These are phyloP conservation scores for Solanum appendiculatum DNA, from an alignment of 257 asterid genomes.

Conservation along the genomic window DNA sequence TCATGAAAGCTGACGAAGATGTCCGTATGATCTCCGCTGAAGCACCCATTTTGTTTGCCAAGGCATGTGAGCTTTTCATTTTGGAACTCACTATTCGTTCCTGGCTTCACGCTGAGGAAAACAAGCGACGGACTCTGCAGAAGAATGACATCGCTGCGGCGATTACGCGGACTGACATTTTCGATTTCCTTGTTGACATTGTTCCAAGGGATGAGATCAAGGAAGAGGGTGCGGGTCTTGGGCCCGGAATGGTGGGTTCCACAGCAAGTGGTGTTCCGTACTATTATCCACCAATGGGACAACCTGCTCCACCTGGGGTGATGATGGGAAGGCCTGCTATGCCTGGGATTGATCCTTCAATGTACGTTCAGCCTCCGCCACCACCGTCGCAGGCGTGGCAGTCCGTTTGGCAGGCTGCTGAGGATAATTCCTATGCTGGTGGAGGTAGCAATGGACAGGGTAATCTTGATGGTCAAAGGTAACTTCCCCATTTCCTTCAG, in stretches of 20 bases:
- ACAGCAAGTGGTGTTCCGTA: constrained; percentile 66
- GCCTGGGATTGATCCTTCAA: constrained; percentile 51
- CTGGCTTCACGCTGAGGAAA: constrained; percentile 95
- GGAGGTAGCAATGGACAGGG: constrained; percentile 51
- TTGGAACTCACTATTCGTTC: constrained; percentile 89
- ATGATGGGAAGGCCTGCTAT: constrained; percentile 74
- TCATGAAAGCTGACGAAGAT: constrained; percentile 93
- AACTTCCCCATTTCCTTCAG: neutral
- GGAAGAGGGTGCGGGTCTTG: constrained; percentile 53
- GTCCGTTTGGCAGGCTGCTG: constrained; percentile 67
- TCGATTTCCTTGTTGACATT: constrained; percentile 80
- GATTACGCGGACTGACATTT: constrained; percentile 79
- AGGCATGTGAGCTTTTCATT: constrained; percentile 92
- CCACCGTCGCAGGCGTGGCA: constrained; percentile 86
- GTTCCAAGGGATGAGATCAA: constrained; percentile 85
- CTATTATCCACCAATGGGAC: constrained; percentile 74
- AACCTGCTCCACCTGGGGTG: constrained; percentile 35
- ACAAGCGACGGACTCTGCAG: constrained; percentile 85
- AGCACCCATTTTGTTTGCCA: constrained; percentile 86
- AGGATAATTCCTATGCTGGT: constrained; percentile 51
- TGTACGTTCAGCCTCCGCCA: constrained; percentile 54
- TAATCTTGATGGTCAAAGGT: constrained; percentile 65
- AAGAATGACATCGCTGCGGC: constrained; percentile 92
- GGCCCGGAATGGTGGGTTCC: constrained; percentile 21
- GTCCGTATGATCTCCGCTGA: constrained; percentile 96